Evolutionary conservation across 2,329 filamentous ascomycete species (phyloP).

Genomic region (Fusarium sp.): DNA sequence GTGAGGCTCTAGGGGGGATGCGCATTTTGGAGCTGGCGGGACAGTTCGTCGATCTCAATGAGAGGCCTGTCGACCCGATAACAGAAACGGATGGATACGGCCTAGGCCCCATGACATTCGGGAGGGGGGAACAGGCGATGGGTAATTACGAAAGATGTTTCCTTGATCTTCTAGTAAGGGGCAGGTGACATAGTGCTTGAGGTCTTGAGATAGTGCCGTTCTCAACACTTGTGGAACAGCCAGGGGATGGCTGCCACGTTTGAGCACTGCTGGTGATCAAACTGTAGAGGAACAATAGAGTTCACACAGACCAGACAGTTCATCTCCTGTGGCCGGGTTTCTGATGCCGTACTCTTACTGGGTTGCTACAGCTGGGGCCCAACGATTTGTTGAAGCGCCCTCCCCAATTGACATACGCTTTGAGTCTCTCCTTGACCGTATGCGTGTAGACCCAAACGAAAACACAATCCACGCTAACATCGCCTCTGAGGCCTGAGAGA

Average conservation of each 20-base stretch:
- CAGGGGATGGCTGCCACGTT: slow-evolving; percentile 25
- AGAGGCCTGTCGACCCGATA: neutral
- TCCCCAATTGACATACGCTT: slow-evolving; percentile 30
- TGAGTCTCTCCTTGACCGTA: slow-evolving; percentile 18
- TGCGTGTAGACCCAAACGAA: slow-evolving; percentile 17
- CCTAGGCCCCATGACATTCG: neutral
- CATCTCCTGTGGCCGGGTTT: slow-evolving; percentile 6
- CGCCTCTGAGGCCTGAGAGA: slow-evolving; percentile 11
- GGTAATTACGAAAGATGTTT: neutral
- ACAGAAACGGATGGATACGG: neutral
- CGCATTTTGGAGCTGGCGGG: neutral
- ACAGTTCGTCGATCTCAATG: neutral
- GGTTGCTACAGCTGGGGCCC: neutral
- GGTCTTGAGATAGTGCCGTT: neutral
- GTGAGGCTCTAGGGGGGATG: neutral
- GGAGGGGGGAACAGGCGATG: neutral
- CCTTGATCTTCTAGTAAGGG: neutral
- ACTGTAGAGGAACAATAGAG: slow-evolving; percentile 8
- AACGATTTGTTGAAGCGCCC: neutral
- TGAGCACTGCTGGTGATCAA: slow-evolving; percentile 24
- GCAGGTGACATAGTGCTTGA: neutral
- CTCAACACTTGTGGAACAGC: neutral
- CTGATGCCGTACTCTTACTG: neutral
- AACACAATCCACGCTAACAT: neutral
- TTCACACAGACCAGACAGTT: neutral